Percentiles rank a stretch among this genome's conserved stretches.
phyloP scores from a whole-genome alignment of 257 asterid species.

The Solanum corneliomulleri region DNA sequence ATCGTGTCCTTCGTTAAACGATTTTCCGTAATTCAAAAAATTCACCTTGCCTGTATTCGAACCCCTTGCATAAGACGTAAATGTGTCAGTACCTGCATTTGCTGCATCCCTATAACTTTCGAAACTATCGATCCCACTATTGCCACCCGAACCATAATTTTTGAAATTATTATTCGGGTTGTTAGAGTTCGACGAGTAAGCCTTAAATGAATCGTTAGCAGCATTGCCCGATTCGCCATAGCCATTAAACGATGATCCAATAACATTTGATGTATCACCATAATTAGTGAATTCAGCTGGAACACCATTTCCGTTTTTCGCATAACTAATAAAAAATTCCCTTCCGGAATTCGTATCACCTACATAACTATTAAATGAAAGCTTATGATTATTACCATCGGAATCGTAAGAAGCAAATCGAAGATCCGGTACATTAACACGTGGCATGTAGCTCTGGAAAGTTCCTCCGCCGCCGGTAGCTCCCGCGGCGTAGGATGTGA shows the following conservation, averaged over 20 bases:
- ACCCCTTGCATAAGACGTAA: constrained; percentile 48
- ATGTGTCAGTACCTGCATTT: constrained; percentile 55
- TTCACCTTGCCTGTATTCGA: constrained; percentile 36
- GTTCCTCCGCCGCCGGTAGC: constrained; percentile 62
- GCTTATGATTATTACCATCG: constrained; percentile 42
- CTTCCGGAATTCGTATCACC: constrained; percentile 68
- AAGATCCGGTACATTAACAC: constrained; percentile 72
- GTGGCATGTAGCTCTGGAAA: constrained; percentile 47
- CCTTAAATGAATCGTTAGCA: constrained; percentile 70
- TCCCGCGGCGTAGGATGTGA: constrained; percentile 50
- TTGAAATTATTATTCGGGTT: constrained; percentile 60
- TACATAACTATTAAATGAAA: constrained; percentile 44
- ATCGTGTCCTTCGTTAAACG: constrained; percentile 61
- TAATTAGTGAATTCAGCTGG: constrained; percentile 52
- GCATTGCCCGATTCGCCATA: constrained; percentile 52
- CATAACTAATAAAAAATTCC: constrained; percentile 47
- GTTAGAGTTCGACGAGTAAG: constrained; percentile 46
- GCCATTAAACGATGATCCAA: constrained; percentile 51
- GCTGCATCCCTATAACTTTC: constrained; percentile 51
- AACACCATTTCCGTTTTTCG: constrained; percentile 46
- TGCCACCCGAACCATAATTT: constrained; percentile 54
- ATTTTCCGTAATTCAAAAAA: constrained; percentile 64
- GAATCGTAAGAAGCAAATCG: constrained; percentile 60
- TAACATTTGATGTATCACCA: constrained; percentile 56
- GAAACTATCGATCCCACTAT: constrained; percentile 41